Conservation (phyloP, 2,329 filamentous ascomycete genomes). For the Fusarium sp. region DNA sequence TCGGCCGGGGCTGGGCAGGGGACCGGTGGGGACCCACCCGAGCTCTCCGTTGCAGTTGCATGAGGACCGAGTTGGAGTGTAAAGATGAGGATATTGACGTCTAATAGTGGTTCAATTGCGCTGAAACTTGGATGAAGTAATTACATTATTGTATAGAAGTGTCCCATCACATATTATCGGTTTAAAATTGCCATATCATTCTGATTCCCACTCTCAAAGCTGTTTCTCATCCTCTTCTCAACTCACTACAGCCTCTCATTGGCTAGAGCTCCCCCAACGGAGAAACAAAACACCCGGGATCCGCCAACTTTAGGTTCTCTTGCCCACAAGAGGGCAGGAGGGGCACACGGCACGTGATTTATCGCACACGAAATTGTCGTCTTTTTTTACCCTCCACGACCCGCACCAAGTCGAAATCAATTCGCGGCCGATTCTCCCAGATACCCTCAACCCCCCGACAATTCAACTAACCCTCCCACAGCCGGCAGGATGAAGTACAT, state of each 20-base stretch:
- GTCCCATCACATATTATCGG: neutral
- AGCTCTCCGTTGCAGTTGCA: constrained; percentile 37
- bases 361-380: constrained; percentile 45
- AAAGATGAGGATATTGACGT: neutral
- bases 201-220: neutral
- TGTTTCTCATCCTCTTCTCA: neutral
- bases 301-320: constrained; percentile 30
- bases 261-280: neutral
- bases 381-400: constrained; percentile 5
- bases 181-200: neutral
- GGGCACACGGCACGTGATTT: neutral
- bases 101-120: neutral
- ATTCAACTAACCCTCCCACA: constrained; percentile 57
- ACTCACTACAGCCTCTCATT: constrained; percentile 13
- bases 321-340: constrained; percentile 49
- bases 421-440: constrained; percentile 54
- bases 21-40: constrained; percentile 40
- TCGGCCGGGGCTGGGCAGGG: constrained; percentile 42
- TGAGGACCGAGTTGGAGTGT: neutral
- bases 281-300: neutral
- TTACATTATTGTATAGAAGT: neutral
- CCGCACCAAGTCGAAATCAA: constrained; percentile 43
- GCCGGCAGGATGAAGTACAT: constrained; percentile 99
- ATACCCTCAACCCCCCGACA: constrained; percentile 57
- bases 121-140: neutral